Evolutionary conservation across 441 rosid genomes (phyloP), one percentile per base, ranked within the genome.

Genomic region (Adansonia rubrostipa): DNA sequence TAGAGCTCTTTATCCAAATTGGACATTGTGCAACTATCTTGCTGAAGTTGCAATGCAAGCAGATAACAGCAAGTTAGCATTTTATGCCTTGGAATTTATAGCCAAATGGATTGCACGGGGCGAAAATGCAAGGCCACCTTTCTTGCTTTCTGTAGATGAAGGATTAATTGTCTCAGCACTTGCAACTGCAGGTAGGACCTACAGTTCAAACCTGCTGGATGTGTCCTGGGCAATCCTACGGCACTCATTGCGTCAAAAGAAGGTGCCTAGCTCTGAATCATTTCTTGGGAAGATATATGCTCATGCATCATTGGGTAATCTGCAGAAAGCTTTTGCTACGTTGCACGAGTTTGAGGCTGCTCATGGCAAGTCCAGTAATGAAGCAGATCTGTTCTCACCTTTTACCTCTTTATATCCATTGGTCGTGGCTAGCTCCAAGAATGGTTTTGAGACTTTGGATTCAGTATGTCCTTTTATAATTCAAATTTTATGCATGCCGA

Each of bases 391-490:
- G 80, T 91, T 96, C 82, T 94, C 97, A 5, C 99, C 99, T 42
- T 94, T 96, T 81, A 89, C 92, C 79, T 91, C 93, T 13, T 81
- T 96, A 74, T 44, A 87, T 76, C 97, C 99, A 1, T 83, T 96
- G 81, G 99, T 86, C 66, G 82, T 89, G 80, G 98, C 97, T 2
- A 94, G 97, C 92, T 84, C 95, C 80, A 89, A 87, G 85, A 93
- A 88, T 74, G 98, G 98, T 45, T 96, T 92, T 79, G 98, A 89
- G 87, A 91, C 98, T 60, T 79, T 96, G 87, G 99, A 96, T 84
- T 83, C 81, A 79, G 98, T 94, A 92, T 87, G 78, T 77, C 75
- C 62, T 58, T 60, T 62, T 69, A 69, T 78, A 71, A 44, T 61
- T 64, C 13, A 28, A 3, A 50, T 68, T 42, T 50, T 40, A 68